Conservation (phyloP, 106 monocot species). For the Dendrobium catenatum region DNA sequence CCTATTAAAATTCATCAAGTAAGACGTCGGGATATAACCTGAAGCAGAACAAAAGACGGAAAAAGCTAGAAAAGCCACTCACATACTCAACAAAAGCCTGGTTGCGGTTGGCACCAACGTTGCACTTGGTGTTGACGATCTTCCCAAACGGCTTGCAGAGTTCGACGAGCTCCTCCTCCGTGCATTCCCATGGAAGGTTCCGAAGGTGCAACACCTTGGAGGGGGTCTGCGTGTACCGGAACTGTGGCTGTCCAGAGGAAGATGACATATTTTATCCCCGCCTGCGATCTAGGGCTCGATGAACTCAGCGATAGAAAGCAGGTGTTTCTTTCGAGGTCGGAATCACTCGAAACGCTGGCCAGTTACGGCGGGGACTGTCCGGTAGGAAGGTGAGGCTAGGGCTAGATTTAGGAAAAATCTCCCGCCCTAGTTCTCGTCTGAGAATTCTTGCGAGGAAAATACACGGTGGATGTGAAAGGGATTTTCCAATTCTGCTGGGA, state of each 20-base stretch:
- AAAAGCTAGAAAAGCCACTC: slow-evolving; percentile 9
- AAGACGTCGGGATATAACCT: not conserved
- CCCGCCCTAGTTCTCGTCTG: not conserved
- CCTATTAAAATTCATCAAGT: not conserved
- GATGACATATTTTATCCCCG: slow-evolving; percentile 31
- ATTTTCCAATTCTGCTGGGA: not conserved
- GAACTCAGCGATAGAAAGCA: not conserved
- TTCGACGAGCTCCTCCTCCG: slow-evolving; percentile 84
- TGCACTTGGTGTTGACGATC: slow-evolving; percentile 91
- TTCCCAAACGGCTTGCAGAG: slow-evolving; percentile 85
- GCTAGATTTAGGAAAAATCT: not conserved
- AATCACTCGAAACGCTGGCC: not conserved
- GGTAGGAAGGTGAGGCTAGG: not conserved
- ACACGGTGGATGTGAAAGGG: not conserved
- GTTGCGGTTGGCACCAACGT: slow-evolving; percentile 88
- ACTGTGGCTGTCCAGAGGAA: slow-evolving; percentile 59
- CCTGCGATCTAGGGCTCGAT: not conserved
- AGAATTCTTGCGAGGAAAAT: not conserved
- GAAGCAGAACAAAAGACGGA: not conserved
- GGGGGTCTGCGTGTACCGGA: slow-evolving; percentile 90
- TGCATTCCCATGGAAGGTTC: slow-evolving; percentile 90
- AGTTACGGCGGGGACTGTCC: not conserved
- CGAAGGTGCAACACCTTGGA: slow-evolving; percentile 91
- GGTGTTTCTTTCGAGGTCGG: not conserved
- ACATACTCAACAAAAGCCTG: slow-evolving; percentile 95